Evolutionary conservation across 306 rosid genomes (phyloP).

Genomic region (Benincasa hispida): DNA sequence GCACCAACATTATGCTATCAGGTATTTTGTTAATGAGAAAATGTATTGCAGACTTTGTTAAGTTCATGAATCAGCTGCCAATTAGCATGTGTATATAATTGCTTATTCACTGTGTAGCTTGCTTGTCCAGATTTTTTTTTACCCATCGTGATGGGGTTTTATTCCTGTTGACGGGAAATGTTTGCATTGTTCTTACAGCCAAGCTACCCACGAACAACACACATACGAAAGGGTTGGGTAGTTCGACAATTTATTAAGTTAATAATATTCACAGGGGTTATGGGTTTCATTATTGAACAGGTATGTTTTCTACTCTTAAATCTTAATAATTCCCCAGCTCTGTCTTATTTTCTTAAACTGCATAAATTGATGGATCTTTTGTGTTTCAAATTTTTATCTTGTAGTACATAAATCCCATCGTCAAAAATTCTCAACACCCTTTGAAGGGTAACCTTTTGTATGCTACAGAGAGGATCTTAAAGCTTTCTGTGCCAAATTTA

Average conservation of each 20-base stretch:
- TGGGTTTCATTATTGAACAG: slow-evolving; percentile 96
- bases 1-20: slow-evolving; percentile 97
- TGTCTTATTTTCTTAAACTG: slow-evolving; percentile 5
- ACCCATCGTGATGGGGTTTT: background rate
- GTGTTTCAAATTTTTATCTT: slow-evolving; percentile 14
- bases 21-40: slow-evolving; percentile 27
- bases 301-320: slow-evolving; percentile 29
- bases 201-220: slow-evolving; percentile 74
- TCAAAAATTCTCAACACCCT: slow-evolving; percentile 90
- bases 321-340: background rate
- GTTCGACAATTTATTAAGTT: slow-evolving; percentile 73
- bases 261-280: slow-evolving; percentile 83
- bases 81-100: background rate
- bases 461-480: slow-evolving; percentile 83
- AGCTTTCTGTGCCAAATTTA: slow-evolving; percentile 94
- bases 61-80: background rate
- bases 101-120: background rate
- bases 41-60: background rate
- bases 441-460: slow-evolving; percentile 74
- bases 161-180: background rate
- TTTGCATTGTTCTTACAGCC: slow-evolving; percentile 34
- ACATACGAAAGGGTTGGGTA: slow-evolving; percentile 83
- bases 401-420: slow-evolving; percentile 96
- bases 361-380: background rate
- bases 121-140: background rate